phyloP scores from a whole-genome alignment of 495 filamentous ascomycete species.

The Penicillium chermesinum region DNA sequence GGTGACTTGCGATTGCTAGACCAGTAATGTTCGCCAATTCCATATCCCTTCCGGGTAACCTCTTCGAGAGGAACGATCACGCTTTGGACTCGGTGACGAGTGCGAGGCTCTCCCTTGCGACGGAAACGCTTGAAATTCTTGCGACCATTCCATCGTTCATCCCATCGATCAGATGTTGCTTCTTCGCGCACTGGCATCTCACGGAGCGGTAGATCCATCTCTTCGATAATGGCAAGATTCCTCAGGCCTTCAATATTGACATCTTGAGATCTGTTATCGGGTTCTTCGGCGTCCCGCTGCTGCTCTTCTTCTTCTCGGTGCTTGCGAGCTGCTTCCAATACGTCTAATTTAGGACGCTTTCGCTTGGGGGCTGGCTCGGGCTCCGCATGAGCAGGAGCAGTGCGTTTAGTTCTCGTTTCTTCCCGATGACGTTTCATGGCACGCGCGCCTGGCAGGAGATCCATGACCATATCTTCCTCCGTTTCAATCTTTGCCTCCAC shows the following conservation, averaged over 20 bases:
- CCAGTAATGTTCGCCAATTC: conserved; percentile 84
- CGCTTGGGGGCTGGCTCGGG: conserved; percentile 26
- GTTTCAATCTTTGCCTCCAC: conserved; percentile 29
- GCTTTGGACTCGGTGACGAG: conserved; percentile 44
- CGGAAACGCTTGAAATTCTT: conserved; percentile 96
- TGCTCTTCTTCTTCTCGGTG: conserved; percentile 56
- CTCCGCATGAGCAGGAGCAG: conserved; percentile 8
- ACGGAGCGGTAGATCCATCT: conserved; percentile 58
- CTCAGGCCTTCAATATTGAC: conserved; percentile 68
- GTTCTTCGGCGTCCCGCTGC: conserved; percentile 33
- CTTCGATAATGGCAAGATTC: conserved; percentile 71
- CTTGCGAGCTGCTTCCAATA: conserved; percentile 63
- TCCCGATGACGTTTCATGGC: conserved; percentile 62
- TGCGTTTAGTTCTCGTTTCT: conserved; percentile 20
- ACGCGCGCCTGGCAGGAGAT: conserved; percentile 64
- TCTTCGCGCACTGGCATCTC: conserved; percentile 21
- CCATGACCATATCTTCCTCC: conserved; percentile 54
- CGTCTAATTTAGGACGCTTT: conserved; percentile 57
- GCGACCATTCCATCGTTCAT: conserved; percentile 87
- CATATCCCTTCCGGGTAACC: conserved; percentile 70
- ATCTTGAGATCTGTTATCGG: conserved; percentile 47
- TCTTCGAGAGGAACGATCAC: conserved; percentile 79
- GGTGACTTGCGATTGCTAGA: conserved; percentile 29
- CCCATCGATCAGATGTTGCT: conserved; percentile 63
- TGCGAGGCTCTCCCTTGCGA: conserved; percentile 47